Evolutionary conservation across 2,329 filamentous ascomycete genomes (phyloP).

Genomic region (Sporothrix euskadiensis): DNA sequence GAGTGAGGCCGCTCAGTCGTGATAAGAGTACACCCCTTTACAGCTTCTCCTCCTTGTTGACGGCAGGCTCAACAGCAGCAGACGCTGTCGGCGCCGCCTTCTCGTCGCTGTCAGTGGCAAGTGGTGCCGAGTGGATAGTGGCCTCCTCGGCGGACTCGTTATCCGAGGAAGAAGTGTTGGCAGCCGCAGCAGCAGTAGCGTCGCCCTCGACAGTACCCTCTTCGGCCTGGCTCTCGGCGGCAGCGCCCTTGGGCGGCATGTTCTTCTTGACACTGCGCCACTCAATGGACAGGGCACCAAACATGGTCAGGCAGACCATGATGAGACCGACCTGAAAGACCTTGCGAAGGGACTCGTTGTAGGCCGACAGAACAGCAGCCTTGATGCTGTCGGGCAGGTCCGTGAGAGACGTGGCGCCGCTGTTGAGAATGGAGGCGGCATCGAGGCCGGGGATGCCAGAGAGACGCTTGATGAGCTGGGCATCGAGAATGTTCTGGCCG

Average conservation of each 20-base stretch:
- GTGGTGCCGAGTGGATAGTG: not conserved
- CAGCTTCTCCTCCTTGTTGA: not conserved
- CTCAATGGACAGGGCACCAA: conserved; percentile 59
- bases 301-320: conserved; percentile 53
- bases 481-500: conserved; percentile 49
- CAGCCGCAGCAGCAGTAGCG: not conserved
- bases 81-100: not conserved
- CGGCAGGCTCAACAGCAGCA: not conserved
- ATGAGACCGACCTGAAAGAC: conserved; percentile 63
- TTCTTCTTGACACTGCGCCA: conserved; percentile 54
- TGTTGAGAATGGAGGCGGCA: conserved; percentile 29
- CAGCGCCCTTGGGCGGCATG: conserved; percentile 31
- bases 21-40: not conserved
- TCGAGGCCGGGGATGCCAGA: conserved; percentile 37
- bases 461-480: conserved; percentile 43
- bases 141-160: not conserved
- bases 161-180: not conserved
- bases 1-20: not conserved
- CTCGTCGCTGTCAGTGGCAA: not conserved
- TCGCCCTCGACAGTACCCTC: not conserved
- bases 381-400: conserved; percentile 34
- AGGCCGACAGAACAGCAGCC: conserved; percentile 43
- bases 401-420: conserved; percentile 33
- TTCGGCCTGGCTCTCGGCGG: conserved; percentile 32
- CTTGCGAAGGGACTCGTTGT: conserved; percentile 61